Conservation (phyloP, 1,139 yeast species). For the Barnettozyma hawaiiensis region DNA sequence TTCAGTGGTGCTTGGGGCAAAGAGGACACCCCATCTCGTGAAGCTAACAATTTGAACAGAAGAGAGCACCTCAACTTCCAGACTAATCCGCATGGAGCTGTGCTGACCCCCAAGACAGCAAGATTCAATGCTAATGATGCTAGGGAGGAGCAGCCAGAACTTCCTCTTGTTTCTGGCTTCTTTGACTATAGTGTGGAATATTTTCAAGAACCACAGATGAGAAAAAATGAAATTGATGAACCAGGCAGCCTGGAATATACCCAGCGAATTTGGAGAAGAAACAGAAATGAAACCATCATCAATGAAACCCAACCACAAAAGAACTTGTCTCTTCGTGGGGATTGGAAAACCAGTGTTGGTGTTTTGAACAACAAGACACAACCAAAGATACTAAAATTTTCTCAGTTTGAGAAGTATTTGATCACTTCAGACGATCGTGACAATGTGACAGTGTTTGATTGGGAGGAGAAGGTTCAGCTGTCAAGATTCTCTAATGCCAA, state of each 20-base stretch:
- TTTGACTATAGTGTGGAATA: slow-evolving; percentile 89
- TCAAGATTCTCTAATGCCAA: slow-evolving; percentile 77
- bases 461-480: slow-evolving; percentile 56
- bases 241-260: slow-evolving; percentile 89
- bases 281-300: slow-evolving; percentile 80
- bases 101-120: slow-evolving; percentile 29
- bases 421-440: slow-evolving; percentile 84
- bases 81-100: slow-evolving; percentile 46
- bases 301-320: slow-evolving; percentile 89
- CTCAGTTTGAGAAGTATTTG: slow-evolving; percentile 85
- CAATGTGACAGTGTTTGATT: slow-evolving; percentile 82
- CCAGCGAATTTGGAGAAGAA: slow-evolving; percentile 81
- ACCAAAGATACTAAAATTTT: slow-evolving; percentile 71
- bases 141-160: slow-evolving; percentile 34
- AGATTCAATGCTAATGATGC: slow-evolving; percentile 34
- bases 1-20: slow-evolving; percentile 22
- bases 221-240: slow-evolving; percentile 79
- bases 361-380: slow-evolving; percentile 70
- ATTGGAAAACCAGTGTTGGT: slow-evolving; percentile 69
- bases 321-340: slow-evolving; percentile 74
- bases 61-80: slow-evolving; percentile 20
- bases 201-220: slow-evolving; percentile 95
- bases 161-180: slow-evolving; percentile 69
- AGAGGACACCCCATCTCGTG: slow-evolving; percentile 4
- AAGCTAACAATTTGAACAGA: slow-evolving; percentile 1